Evolutionary conservation across 2,329 filamentous ascomycete species (phyloP), one percentile per base, ranked within the genome.

Genomic region (Cytospora paraplurivora): DNA sequence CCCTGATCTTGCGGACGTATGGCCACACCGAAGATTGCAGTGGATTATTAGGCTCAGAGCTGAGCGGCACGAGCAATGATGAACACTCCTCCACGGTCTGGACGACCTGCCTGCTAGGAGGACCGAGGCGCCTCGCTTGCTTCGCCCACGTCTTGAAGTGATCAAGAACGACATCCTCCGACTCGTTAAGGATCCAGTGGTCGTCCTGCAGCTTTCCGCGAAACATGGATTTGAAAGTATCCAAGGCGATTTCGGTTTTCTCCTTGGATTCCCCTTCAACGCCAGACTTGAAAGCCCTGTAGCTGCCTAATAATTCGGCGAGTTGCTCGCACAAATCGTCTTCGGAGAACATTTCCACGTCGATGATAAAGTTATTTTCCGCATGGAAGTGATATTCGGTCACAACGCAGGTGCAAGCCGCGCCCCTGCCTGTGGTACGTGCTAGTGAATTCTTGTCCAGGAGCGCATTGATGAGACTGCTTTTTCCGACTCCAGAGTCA

Each of bases 401-500:
- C 0, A 76, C 79, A 1, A 78, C 78, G 44, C 78, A 82, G 0
- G 80, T 82, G 58, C 80, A 82, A 0, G 79, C 80, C 19, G 70
- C 68, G 1, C 79, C 80, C 15, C 71, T 75, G 69, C 78, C 74
- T 71, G 82, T 80, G 1, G 78, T 72, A 65, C 77, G 73, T 0
- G 79, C 79, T 1, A 83, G 71, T 0, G 69, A 72, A 1, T 67
- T 56, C 0, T 56, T 71, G 56, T 83, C 80, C 4, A 83, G 71
- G 1, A 83, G 71, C 0, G 78, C 81, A 67, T 82, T 83, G 17
- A 83, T 71, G 3, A 82, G 68, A 63, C 80, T 82, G 62, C 79
- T 82, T 70, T 82, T 82, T 0, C 80, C 78, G 38, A 76, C 78
- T 4, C 80, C 81, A 13, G 80, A 80, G 64, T 81, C 80, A 0